Evolutionary conservation across 2,329 filamentous ascomycete species (phyloP), one percentile per base, ranked within the genome.

Genomic region (Botrytis squamosa): DNA sequence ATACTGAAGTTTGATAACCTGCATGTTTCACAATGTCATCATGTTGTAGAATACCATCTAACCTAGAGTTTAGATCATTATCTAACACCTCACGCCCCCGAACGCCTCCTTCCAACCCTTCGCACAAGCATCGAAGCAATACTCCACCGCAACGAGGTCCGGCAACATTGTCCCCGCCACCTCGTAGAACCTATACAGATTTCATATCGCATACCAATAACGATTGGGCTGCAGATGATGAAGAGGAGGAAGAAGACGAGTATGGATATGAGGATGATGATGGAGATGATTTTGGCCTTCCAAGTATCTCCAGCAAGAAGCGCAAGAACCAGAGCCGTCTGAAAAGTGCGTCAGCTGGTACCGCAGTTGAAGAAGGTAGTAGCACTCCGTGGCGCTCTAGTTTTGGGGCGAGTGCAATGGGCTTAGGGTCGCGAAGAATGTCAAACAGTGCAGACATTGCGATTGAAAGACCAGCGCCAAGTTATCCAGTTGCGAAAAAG

Each of bases 401-500:
- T 20, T 78, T 81, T 25, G 80, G 83, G 20, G 83, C 83, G 38
- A 82, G 82, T 2, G 75, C 76, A 79, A 80, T 63, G 55, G 83
- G 80, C 52, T 79, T 82, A 68, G 82, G 81, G 70, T 82, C 81
- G n/a, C 85, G 91, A 76, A 86, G 89, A 71, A 90, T 92, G 74
- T 92, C 93, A 40, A 92, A 97, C 83, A 98, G 95, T 83, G 93
- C 93, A 76, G 95, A 98, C 82, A 98, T 98, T 81, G 94, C 95
- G 29, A 93, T 97, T 80, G 95, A 98, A 83, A 89, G 95, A 75
- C 93, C 93, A 38, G 86, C 92, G 57, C 90, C 93, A 22, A 90
- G 89, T 75, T 98, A 98, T 80, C 95, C 95, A 42, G 91, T 93
- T 79, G 90, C 95, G 4, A 95, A 95, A 83, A 97, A 95, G 83